Evolutionary conservation across 257 asterid genomes (phyloP).

Genomic region (Eustoma russellianum): DNA sequence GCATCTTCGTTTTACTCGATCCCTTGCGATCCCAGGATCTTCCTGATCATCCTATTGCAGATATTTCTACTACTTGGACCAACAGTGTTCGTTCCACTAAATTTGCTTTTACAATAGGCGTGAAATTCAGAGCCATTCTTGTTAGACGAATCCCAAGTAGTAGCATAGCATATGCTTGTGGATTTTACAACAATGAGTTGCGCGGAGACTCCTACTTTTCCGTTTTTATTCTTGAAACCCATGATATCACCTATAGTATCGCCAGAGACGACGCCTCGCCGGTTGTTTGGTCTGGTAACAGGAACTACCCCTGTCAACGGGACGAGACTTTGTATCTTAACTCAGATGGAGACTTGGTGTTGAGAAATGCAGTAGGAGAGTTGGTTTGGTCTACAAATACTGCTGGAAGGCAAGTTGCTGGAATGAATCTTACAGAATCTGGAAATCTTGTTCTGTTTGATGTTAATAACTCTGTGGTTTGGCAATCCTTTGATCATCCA

Average conservation of each 20-base stretch:
- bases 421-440: slow-evolving; percentile 22
- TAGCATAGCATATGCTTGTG: too few species aligned
- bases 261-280: slow-evolving; percentile 5
- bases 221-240: slow-evolving; percentile 17
- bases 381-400: slow-evolving; percentile 32
- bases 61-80: too few species aligned
- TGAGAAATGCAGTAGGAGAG: slow-evolving; percentile 24
- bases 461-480: slow-evolving; percentile 1
- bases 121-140: too few species aligned
- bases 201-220: slow-evolving; percentile 17
- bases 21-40: too few species aligned
- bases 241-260: too few species aligned
- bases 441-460: slow-evolving; percentile 30
- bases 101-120: not conserved
- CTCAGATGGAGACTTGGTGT: slow-evolving; percentile 17
- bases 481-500: slow-evolving; percentile 26
- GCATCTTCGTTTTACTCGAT: too few species aligned
- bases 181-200: too few species aligned
- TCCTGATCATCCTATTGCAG: too few species aligned
- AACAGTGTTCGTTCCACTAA: too few species aligned
- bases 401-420: slow-evolving; percentile 11
- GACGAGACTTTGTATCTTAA: slow-evolving; percentile 26
- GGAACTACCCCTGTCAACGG: slow-evolving; percentile 12
- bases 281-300: slow-evolving; percentile 35
- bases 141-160: too few species aligned